A percentile compares a stretch with the other conserved stretches of the same genome.
Conservation (phyloP, 208 protist species). For the Crithidia brevicula region DNA sequence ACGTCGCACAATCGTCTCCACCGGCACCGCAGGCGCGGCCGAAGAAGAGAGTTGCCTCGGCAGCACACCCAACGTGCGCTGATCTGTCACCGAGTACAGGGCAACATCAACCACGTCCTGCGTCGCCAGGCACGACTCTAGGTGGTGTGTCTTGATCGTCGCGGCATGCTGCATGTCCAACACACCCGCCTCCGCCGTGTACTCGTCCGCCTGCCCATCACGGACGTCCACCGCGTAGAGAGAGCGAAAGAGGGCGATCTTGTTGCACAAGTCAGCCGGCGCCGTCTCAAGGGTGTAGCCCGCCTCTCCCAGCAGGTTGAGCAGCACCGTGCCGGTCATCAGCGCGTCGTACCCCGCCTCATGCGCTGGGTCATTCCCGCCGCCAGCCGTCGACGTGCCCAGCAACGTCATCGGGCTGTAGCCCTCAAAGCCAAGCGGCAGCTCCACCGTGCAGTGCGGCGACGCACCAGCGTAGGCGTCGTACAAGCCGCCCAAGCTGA, state of each 20-base stretch:
- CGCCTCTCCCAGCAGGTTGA: slow-evolving; percentile 68
- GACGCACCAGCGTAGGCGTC: slow-evolving; percentile 57
- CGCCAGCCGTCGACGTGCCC: slow-evolving; percentile 10
- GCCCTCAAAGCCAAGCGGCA: slow-evolving; percentile 66
- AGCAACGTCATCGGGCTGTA: slow-evolving; percentile 60
- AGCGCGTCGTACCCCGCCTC: slow-evolving; percentile 81
- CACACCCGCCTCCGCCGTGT: slow-evolving; percentile 38
- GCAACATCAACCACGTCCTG: slow-evolving; percentile 30
- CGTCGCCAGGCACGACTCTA: slow-evolving; percentile 48
- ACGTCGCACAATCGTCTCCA: slow-evolving; percentile 13
- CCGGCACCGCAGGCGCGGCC: not conserved
- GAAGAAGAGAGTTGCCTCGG: slow-evolving; percentile 9
- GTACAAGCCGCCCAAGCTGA: slow-evolving; percentile 57
- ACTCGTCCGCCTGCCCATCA: slow-evolving; percentile 41
- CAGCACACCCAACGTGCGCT: slow-evolving; percentile 55
- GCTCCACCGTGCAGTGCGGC: slow-evolving; percentile 37
- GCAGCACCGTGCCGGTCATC: slow-evolving; percentile 67
- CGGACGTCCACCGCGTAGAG: slow-evolving; percentile 54
- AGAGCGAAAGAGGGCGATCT: slow-evolving; percentile 62
- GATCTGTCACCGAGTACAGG: slow-evolving; percentile 44
- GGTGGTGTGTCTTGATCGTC: slow-evolving; percentile 37
- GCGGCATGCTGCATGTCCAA: slow-evolving; percentile 52
- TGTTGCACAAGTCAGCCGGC: slow-evolving; percentile 41
- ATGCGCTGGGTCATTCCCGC: slow-evolving; percentile 34
- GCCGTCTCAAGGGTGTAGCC: slow-evolving; percentile 26